phyloP scores from a whole-genome alignment of 2,329 filamentous ascomycete genomes.

The Phoma herbarum region DNA sequence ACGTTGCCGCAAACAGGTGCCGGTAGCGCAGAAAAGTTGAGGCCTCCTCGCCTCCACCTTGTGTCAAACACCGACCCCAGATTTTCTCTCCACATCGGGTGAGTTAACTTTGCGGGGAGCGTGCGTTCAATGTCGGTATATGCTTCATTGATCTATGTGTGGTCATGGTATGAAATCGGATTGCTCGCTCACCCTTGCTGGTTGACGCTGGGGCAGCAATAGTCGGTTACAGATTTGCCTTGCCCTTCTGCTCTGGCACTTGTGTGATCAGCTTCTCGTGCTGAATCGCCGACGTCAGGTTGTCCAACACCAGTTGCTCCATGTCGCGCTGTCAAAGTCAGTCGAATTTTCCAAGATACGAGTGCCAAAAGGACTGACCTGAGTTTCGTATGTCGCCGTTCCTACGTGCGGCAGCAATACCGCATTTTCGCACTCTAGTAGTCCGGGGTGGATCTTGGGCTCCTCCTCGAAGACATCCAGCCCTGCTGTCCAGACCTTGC shows the following conservation, averaged over 20 bases:
- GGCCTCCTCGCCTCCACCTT: constrained; percentile 8
- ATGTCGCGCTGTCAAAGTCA: constrained; percentile 58
- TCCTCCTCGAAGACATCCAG: constrained; percentile 68
- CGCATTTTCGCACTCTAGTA: constrained; percentile 59
- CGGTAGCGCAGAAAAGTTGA: constrained; percentile 1
- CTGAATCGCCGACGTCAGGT: constrained; percentile 65
- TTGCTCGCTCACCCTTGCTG: constrained; percentile 1
- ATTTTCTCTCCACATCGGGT: constrained; percentile 17
- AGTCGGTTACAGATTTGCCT: constrained; percentile 38
- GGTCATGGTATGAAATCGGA: neutral
- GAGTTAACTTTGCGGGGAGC: constrained; percentile 5
- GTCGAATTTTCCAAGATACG: neutral
- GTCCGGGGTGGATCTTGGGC: constrained; percentile 61
- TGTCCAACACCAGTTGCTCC: constrained; percentile 67
- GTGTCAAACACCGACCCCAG: constrained; percentile 36
- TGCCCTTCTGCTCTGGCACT: constrained; percentile 65
- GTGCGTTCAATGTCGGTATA: neutral
- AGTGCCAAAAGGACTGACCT: constrained; percentile 47
- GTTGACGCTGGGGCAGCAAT: no score
- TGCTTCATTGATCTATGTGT: constrained; percentile 20
- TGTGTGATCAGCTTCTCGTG: constrained; percentile 67
- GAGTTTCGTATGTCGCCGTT: constrained; percentile 67
- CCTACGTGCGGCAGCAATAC: constrained; percentile 69
- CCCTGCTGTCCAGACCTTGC: constrained; percentile 64
- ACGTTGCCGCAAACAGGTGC: constrained; percentile 9